Base-by-base conservation (phyloP, 1,284 basidiomycete species). In the Pascua guehoae region DNA sequence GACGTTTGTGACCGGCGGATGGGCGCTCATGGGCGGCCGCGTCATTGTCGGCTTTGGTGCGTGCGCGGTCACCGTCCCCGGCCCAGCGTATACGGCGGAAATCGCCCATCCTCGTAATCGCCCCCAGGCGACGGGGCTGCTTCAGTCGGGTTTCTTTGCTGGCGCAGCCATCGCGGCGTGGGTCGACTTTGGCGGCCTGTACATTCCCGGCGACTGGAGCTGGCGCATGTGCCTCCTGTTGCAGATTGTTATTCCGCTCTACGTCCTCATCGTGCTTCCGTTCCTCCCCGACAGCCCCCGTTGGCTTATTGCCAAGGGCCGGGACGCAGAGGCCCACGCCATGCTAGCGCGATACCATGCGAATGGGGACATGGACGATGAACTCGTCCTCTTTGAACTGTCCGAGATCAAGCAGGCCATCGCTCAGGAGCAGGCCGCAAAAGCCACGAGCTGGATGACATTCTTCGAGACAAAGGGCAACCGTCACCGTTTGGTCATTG, bases 401-500 rank as follows among this genome's bases (percentile, higher is more conserved):
- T 57, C 71, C 16, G 79, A 79, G 62, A 79, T 79, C 68, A 63
- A 66, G 61, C 52, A 70, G 48, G 77, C 74, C 4, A 49, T 79
- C 44, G 65, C 65, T 5, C 53, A 72, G 17, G 75, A 78, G 56
- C 64, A 43, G 46, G 49, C 38, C 18, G 43, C 45, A 18, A 53
- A 47, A 24, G 16, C 2, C 5, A 17, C 51, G 15, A 37, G 51
- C 1, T 57, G 39, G 37, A 41, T 51, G 15, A 49, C 57, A 15
- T 58, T 60, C 32, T 47, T 76, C 64, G 49, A 53, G 42, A 75
- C 68, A 17, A 68, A 62, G 41, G 75, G 74, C 4, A 76, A 76
- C 60, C 61, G 81, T 53, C 77, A 72, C 49, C 73, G 83, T 8
- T 57, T 83, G 24, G 44, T 81, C 18, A 77, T 84, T 47, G 76